These are phyloP conservation scores for Sporothrix humicola DNA, from an alignment of 2,329 filamentous ascomycete species.

Conservation along the genomic window DNA sequence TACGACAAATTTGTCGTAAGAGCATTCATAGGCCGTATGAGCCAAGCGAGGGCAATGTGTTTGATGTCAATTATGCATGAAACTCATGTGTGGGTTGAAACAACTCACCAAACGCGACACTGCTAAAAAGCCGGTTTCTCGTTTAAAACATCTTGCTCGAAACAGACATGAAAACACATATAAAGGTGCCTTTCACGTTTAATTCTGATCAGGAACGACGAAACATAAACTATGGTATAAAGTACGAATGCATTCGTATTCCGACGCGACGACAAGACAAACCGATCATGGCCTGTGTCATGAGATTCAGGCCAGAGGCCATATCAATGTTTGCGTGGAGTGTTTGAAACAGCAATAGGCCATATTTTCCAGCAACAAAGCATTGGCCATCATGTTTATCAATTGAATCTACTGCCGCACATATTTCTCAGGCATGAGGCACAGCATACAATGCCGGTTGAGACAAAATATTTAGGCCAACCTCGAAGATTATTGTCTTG, in stretches of 20 bases:
- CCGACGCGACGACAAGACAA: background rate
- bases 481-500: too few relatives aligned
- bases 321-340: background rate
- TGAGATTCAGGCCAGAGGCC: background rate
- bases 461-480: too few relatives aligned
- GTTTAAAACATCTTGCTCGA: background rate
- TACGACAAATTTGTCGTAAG: background rate
- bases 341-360: background rate
- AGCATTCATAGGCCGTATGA: background rate
- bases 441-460: background rate
- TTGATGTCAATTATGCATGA: slow-evolving; percentile 1
- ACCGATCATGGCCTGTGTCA: too few relatives aligned
- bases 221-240: background rate
- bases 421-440: background rate
- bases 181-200: too few relatives aligned
- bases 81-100: slow-evolving; percentile 5
- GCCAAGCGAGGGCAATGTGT: background rate
- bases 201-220: too few relatives aligned
- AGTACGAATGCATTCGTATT: background rate
- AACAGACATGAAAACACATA: background rate
- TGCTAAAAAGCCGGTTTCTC: background rate
- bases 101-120: background rate
- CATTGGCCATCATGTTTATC: background rate
- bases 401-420: background rate
- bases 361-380: background rate